Percentiles rank a stretch among this genome's conserved stretches.
Evolutionary conservation across 2,329 filamentous ascomycete genomes (phyloP).

Genomic region (Exophiala lecanii-corni): DNA sequence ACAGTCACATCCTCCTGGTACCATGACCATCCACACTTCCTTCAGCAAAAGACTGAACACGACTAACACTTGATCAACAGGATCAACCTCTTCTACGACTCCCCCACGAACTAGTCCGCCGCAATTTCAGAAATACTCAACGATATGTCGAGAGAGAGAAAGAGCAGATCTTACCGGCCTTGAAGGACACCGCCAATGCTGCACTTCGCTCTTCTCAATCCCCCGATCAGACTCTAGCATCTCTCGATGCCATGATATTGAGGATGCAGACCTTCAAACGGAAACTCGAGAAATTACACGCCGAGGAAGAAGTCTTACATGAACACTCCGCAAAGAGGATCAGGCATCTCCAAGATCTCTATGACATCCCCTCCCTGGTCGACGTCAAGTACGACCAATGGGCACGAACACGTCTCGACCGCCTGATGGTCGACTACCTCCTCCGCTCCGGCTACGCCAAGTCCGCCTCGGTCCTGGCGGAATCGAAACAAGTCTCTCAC

Average conservation of each 20-base stretch:
- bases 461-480: slow-evolving; percentile 69
- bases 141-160: slow-evolving; percentile 45
- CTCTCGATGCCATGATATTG: slow-evolving; percentile 77
- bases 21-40: slow-evolving; percentile 6
- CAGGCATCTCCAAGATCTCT: slow-evolving; percentile 74
- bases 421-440: slow-evolving; percentile 88
- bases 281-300: slow-evolving; percentile 71
- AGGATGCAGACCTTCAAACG: slow-evolving; percentile 83
- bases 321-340: slow-evolving; percentile 71
- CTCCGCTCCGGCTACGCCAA: slow-evolving; percentile 76
- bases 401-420: slow-evolving; percentile 74
- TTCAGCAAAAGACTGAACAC: not conserved
- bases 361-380: slow-evolving; percentile 71
- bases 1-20: slow-evolving; percentile 47
- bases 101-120: slow-evolving; percentile 85
- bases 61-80: slow-evolving; percentile 39
- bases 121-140: slow-evolving; percentile 79
- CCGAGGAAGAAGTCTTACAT: slow-evolving; percentile 75
- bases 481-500: slow-evolving; percentile 69
- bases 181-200: slow-evolving; percentile 54
- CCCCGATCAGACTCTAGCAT: slow-evolving; percentile 68
- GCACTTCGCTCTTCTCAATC: slow-evolving; percentile 60
- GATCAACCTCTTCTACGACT: slow-evolving; percentile 92
- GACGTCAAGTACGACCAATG: slow-evolving; percentile 93
- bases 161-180: slow-evolving; percentile 43